Evolutionary conservation across 805 yeast genomes (phyloP).

Genomic region (Nakazawaea ambrosiae): DNA sequence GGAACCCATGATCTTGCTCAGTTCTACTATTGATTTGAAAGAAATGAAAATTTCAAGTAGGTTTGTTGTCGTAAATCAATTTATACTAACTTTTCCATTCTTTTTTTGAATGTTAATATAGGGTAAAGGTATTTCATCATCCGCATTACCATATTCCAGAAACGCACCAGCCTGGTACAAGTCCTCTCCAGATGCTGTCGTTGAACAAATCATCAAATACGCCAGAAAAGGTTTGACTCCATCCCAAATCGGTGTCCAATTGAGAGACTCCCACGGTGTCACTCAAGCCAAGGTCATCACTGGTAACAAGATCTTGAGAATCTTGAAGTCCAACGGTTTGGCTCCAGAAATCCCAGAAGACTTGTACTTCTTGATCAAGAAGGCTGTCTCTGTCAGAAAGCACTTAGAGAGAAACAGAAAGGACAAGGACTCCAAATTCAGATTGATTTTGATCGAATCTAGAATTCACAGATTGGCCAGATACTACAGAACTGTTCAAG

Average conservation of each 20-base stretch:
- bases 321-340: slow-evolving; percentile 98
- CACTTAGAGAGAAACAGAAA: slow-evolving; percentile 99
- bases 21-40: slow-evolving; percentile 21
- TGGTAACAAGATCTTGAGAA: slow-evolving; percentile 99
- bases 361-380: slow-evolving; percentile 97
- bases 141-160: slow-evolving; percentile 99
- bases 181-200: slow-evolving; percentile 88
- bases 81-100: slow-evolving; percentile 32
- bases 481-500: slow-evolving; percentile 99
- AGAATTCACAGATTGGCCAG: slow-evolving; percentile 99
- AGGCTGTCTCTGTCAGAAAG: slow-evolving; percentile 99
- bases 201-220: slow-evolving; percentile 97
- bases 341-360: slow-evolving; percentile 99
- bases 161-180: slow-evolving; percentile 99
- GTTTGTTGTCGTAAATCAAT: slow-evolving; percentile 9
- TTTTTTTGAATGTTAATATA: slow-evolving; percentile 23
- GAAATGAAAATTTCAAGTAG: slow-evolving; percentile 15
- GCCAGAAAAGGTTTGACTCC: slow-evolving; percentile 99
- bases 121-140: slow-evolving; percentile 99
- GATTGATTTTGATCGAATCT: slow-evolving; percentile 99
- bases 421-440: slow-evolving; percentile 99
- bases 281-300: slow-evolving; percentile 95
- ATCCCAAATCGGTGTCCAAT: slow-evolving; percentile 98
- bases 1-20: not conserved
- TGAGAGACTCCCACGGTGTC: slow-evolving; percentile 99